A percentile compares a stretch with the other conserved stretches of the same genome.
These are phyloP conservation scores for Hymenoscyphus linearis DNA, from an alignment of 2,329 filamentous ascomycete species.

Conservation along the genomic window DNA sequence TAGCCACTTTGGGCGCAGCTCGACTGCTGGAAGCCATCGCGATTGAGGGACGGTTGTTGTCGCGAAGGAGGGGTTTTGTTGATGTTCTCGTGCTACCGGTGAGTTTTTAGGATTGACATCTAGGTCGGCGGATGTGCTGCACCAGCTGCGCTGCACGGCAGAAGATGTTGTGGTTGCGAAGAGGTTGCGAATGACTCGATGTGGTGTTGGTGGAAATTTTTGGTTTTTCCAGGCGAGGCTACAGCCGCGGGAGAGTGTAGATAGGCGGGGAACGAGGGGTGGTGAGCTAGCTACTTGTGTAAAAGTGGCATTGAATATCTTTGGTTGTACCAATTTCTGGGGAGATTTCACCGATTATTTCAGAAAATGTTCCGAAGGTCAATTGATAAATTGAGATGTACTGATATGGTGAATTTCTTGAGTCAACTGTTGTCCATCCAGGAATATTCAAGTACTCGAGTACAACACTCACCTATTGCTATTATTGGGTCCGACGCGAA, in stretches of 20 bases:
- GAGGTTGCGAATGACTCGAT: slow-evolving; percentile 6
- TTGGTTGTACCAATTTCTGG: too few species aligned
- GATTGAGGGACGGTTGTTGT: background rate
- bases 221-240: slow-evolving; percentile 3
- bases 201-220: background rate
- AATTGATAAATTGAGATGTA: too few species aligned
- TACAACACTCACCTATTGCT: too few species aligned
- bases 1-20: background rate
- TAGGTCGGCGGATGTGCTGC: slow-evolving; percentile 5
- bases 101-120: slow-evolving; percentile 2
- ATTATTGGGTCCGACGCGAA: too few species aligned
- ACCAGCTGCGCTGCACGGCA: slow-evolving; percentile 4
- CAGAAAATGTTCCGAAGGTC: too few species aligned
- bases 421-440: too few species aligned
- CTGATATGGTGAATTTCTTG: too few species aligned
- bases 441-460: too few species aligned
- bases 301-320: too few species aligned
- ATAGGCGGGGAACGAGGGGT: background rate
- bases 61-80: background rate
- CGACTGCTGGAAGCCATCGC: slow-evolving; percentile 9
- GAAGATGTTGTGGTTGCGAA: background rate
- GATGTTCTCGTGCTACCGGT: slow-evolving; percentile 2
- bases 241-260: background rate
- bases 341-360: too few species aligned
- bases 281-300: too few species aligned